These are phyloP conservation scores for Entomortierella beljakovae DNA, from an alignment of 192 early-diverging fungal genomes.

Conservation along the genomic window DNA sequence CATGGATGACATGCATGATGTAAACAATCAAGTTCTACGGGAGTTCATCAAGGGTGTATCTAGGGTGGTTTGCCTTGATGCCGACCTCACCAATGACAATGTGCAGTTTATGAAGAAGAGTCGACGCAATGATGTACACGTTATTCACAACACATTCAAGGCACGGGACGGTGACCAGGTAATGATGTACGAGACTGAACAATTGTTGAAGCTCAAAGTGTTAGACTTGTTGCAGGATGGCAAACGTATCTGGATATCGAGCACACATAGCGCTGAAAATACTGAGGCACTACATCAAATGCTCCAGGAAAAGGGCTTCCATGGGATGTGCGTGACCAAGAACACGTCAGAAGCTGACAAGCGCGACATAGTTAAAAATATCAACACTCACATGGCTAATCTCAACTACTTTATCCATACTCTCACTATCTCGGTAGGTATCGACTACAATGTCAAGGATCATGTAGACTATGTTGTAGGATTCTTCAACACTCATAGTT, in stretches of 20 bases:
- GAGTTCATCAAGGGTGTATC: slow-evolving; percentile 8
- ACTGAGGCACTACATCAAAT: slow-evolving; percentile 17
- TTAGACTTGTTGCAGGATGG: background rate
- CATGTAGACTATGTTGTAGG: slow-evolving; percentile 20
- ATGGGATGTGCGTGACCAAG: slow-evolving; percentile 11
- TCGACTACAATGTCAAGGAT: slow-evolving; percentile 20
- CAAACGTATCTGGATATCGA: slow-evolving; percentile 20
- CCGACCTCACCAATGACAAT: slow-evolving; percentile 10
- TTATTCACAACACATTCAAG: slow-evolving; percentile 28
- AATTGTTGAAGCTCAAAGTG: background rate
- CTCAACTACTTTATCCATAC: slow-evolving; percentile 26
- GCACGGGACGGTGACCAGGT: slow-evolving; percentile 16
- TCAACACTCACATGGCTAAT: slow-evolving; percentile 17
- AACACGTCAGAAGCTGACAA: slow-evolving; percentile 2
- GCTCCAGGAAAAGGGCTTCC: slow-evolving; percentile 8
- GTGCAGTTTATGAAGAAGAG: slow-evolving; percentile 10
- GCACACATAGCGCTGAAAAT: slow-evolving; percentile 9
- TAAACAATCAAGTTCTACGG: background rate
- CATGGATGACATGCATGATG: slow-evolving; percentile 11
- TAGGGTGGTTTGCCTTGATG: slow-evolving; percentile 26
- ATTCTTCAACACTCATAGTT: slow-evolving; percentile 18
- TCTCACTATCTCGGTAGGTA: slow-evolving; percentile 9
- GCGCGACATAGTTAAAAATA: slow-evolving; percentile 14
- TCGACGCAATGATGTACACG: slow-evolving; percentile 10
- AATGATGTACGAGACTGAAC: slow-evolving; percentile 12